phyloP scores from a whole-genome alignment of 306 rosid species.

The Potentilla sterilis region DNA sequence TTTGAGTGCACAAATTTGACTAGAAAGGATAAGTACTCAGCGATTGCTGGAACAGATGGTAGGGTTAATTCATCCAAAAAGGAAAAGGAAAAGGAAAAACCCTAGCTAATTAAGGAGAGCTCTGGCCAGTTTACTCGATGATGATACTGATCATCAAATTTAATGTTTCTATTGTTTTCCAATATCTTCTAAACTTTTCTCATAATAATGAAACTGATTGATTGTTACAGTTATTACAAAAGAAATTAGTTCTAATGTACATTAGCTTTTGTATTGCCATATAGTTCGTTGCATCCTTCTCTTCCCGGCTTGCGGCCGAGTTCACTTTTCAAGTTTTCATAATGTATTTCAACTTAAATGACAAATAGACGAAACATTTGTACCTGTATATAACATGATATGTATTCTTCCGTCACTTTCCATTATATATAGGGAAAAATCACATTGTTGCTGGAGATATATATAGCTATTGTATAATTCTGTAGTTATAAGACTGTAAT shows the following conservation, averaged over 20 bases:
- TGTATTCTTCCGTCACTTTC: background rate
- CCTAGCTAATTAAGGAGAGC: background rate
- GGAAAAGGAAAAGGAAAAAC: conserved; percentile 27
- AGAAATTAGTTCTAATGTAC: background rate
- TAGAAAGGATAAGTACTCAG: conserved; percentile 78
- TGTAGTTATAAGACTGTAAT: background rate
- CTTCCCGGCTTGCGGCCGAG: background rate
- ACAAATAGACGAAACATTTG: background rate
- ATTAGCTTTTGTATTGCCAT: background rate
- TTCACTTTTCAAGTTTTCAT: background rate
- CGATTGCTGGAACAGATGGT: conserved; percentile 90
- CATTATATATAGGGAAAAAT: too few relatives aligned
- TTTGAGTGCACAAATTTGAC: conserved; percentile 91
- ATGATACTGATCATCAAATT: background rate
- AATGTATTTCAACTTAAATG: background rate
- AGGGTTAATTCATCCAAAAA: conserved; percentile 51
- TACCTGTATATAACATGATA: background rate
- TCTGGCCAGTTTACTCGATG: background rate
- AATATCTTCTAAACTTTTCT: background rate
- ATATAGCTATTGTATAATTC: too few relatives aligned
- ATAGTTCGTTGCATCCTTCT: background rate
- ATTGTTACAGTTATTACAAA: background rate
- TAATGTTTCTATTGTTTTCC: background rate
- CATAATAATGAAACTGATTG: conserved; percentile 12
- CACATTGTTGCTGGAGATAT: background rate